Conservation (phyloP, 805 yeast genomes). For the Candida quercuum region DNA sequence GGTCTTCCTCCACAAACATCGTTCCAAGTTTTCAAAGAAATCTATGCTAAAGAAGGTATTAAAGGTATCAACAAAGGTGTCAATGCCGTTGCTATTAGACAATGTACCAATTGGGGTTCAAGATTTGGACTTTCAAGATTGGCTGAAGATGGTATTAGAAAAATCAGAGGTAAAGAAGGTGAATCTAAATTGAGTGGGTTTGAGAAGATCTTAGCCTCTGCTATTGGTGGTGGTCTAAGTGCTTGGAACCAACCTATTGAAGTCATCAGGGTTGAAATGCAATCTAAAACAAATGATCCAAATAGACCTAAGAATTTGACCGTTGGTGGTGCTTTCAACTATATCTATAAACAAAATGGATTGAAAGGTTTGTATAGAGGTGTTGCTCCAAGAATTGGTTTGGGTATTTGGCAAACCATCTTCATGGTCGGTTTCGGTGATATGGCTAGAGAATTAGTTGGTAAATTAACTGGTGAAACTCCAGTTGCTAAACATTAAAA, state of each 20-base stretch:
- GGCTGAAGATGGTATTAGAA: conserved; percentile 81
- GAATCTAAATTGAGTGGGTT: conserved; percentile 61
- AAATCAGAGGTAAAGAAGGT: conserved; percentile 50
- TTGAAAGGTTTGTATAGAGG: conserved; percentile 90
- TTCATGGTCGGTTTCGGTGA: conserved; percentile 99
- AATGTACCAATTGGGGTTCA: conserved; percentile 99
- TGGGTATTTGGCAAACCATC: conserved; percentile 97
- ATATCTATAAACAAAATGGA: conserved; percentile 81
- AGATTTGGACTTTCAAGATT: conserved; percentile 89
- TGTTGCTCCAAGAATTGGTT: conserved; percentile 93
- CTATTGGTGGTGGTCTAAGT: conserved; percentile 93
- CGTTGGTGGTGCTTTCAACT: conserved; percentile 70
- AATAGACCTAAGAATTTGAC: conserved; percentile 90
- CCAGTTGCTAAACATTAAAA: conserved; percentile 38
- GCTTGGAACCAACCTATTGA: conserved; percentile 99
- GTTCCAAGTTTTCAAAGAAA: conserved; percentile 80
- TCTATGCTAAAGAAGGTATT: conserved; percentile 81
- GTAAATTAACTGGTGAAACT: conserved; percentile 51
- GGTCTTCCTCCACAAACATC: conserved; percentile 74
- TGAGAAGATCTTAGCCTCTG: conserved; percentile 82
- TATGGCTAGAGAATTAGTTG: conserved; percentile 72
- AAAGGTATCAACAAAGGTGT: conserved; percentile 96
- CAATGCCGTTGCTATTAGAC: conserved; percentile 98
- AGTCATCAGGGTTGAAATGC: conserved; percentile 97
- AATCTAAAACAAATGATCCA: conserved; percentile 88